Percentiles rank a stretch among this genome's conserved stretches.
Conservation (phyloP, 805 yeast genomes). For the Peterozyma xylosa region DNA sequence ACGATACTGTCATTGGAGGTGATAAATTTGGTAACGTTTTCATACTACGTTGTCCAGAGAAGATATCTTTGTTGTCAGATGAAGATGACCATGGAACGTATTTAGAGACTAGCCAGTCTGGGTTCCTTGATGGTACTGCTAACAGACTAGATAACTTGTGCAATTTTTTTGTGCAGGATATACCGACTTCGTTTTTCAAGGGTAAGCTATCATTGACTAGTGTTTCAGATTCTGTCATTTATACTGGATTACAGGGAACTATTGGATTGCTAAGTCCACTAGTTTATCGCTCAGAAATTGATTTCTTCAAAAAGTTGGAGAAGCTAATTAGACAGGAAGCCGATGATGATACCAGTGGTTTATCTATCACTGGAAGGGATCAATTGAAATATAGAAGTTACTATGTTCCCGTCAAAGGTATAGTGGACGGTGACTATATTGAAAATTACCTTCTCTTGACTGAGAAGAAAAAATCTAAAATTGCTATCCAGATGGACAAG, state of each 20-base stretch:
- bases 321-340: constrained; percentile 27
- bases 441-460: constrained; percentile 42
- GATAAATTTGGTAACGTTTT: constrained; percentile 82
- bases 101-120: constrained; percentile 21
- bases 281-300: constrained; percentile 50
- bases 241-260: constrained; percentile 76
- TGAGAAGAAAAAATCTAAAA: constrained; percentile 24
- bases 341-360: constrained; percentile 17
- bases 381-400: constrained; percentile 66
- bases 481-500: constrained; percentile 36
- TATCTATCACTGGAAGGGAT: constrained; percentile 54
- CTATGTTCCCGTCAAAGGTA: constrained; percentile 69
- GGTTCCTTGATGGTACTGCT: constrained; percentile 41
- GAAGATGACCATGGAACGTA: constrained; percentile 39
- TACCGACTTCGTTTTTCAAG: constrained; percentile 52
- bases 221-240: constrained; percentile 47
- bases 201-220: constrained; percentile 34
- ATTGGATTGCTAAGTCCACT: constrained; percentile 72
- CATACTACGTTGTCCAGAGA: constrained; percentile 53
- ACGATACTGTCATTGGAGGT: constrained; percentile 72
- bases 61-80: constrained; percentile 38
- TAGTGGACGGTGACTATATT: constrained; percentile 84
- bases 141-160: constrained; percentile 45
- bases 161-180: constrained; percentile 62
- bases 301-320: constrained; percentile 51